phyloP scores from a whole-genome alignment of 1,284 basidiomycete genomes.

The Cutaneotrichosporon daszewskae region DNA sequence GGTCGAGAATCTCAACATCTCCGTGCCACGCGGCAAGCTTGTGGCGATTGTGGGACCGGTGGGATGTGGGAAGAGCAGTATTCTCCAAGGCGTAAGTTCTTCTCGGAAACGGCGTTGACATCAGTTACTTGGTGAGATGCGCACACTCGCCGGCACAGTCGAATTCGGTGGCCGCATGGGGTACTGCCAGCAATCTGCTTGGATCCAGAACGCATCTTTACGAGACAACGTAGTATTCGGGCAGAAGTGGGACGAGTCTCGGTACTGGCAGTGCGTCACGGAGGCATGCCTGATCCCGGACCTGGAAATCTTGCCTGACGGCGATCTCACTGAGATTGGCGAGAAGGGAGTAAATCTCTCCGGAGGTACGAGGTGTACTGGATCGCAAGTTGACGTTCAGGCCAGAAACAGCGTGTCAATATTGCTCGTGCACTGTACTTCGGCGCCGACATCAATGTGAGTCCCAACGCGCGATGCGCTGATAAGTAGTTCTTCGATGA shows the following conservation, averaged over 20 bases:
- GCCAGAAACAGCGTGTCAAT: slow-evolving; percentile 50
- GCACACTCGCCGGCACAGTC: slow-evolving; percentile 53
- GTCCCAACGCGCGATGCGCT: background rate
- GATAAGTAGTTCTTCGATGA: slow-evolving; percentile 66
- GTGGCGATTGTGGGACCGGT: slow-evolving; percentile 64
- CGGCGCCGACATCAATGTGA: slow-evolving; percentile 61
- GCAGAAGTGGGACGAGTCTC: slow-evolving; percentile 58
- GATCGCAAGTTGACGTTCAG: too few species aligned
- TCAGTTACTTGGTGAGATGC: slow-evolving; percentile 69
- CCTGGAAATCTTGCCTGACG: slow-evolving; percentile 63
- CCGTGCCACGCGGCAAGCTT: slow-evolving; percentile 57
- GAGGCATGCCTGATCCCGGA: slow-evolving; percentile 61
- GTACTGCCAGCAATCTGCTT: slow-evolving; percentile 71
- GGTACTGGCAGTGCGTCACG: slow-evolving; percentile 62
- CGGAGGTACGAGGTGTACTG: too few species aligned
- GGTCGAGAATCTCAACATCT: slow-evolving; percentile 54
- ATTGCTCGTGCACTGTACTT: slow-evolving; percentile 79
- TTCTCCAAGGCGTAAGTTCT: slow-evolving; percentile 64
- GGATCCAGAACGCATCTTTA: slow-evolving; percentile 79
- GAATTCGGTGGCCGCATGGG: slow-evolving; percentile 64
- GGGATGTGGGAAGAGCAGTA: slow-evolving; percentile 55
- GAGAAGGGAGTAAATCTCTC: slow-evolving; percentile 48
- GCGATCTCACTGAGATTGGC: slow-evolving; percentile 59
- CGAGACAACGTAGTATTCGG: slow-evolving; percentile 59
- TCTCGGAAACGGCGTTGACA: too few species aligned